A percentile compares a stretch with the other conserved stretches of the same genome.
Evolutionary conservation across 257 asterid species (phyloP).

Genomic region (Scutellaria galericulata): DNA sequence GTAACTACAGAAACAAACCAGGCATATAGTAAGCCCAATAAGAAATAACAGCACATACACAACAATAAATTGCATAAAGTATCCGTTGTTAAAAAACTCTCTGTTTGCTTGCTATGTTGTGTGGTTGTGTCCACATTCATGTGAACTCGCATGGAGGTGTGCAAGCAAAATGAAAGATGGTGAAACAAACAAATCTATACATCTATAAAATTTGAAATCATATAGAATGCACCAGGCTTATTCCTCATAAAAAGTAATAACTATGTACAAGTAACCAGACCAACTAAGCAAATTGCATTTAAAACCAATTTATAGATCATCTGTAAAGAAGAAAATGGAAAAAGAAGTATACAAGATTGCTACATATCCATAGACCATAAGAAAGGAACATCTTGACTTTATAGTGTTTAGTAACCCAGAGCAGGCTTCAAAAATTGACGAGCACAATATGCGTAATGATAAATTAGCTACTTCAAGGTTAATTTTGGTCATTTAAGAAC

Average conservation of each 20-base stretch:
- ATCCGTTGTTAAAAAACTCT: neutral
- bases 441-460: neutral
- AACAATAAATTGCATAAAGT: neutral
- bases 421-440: neutral
- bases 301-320: conserved; percentile 7
- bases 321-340: neutral
- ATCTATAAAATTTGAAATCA: neutral
- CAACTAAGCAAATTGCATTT: conserved; percentile 19
- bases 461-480: conserved; percentile 20
- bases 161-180: conserved; percentile 8
- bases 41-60: conserved; percentile 21
- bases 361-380: conserved; percentile 7
- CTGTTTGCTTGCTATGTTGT: neutral
- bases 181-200: conserved; percentile 3
- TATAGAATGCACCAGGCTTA: neutral
- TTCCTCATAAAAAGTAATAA: conserved; percentile 3
- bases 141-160: conserved; percentile 4
- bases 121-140: neutral
- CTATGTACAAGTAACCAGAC: neutral
- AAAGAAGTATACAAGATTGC: neutral
- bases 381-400: conserved; percentile 2
- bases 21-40: conserved; percentile 17
- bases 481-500: neutral
- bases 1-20: conserved; percentile 57
- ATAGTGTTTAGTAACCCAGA: conserved; percentile 12